Evolutionary conservation across 306 rosid species (phyloP).

Genomic region (Crotalaria pallida): DNA sequence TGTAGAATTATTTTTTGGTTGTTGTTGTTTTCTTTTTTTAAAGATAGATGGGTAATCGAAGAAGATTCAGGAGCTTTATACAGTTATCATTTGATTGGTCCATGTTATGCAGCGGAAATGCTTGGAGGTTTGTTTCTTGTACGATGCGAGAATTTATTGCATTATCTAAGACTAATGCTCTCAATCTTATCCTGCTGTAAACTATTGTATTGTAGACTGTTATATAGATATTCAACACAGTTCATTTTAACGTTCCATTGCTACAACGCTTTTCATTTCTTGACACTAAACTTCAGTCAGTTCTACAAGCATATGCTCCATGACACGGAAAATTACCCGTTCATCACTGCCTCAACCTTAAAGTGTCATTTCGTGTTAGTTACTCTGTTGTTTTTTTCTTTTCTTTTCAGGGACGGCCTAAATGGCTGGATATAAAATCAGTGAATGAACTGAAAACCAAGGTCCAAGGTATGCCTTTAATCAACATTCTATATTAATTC

Average conservation of each 20-base stretch:
- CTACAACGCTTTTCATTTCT: background rate
- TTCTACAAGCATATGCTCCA: background rate
- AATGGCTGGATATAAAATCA: conserved; percentile 67
- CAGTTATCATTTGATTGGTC: too few relatives aligned
- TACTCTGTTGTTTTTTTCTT: background rate
- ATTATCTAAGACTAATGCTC: too few relatives aligned
- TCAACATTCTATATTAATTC: too few relatives aligned
- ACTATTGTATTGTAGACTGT: background rate
- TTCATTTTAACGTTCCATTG: background rate
- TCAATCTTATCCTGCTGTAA: background rate
- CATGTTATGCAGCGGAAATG: background rate
- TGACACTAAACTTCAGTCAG: background rate
- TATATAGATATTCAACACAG: background rate
- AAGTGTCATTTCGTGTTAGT: background rate
- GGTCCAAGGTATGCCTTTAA: too few relatives aligned
- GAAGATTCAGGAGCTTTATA: too few relatives aligned
- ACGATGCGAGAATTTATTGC: too few relatives aligned
- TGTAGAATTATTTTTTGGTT: background rate
- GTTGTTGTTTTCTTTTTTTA: too few relatives aligned
- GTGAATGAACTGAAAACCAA: conserved; percentile 89
- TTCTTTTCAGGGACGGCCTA: conserved; percentile 68
- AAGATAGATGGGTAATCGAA: background rate
- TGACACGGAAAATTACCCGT: background rate
- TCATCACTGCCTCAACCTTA: background rate
- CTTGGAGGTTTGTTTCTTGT: background rate